Evolutionary conservation across 768 basidiomycete genomes (phyloP), one percentile per base, ranked within the genome.

Genomic region (Chalciporus sphaerocephalus): DNA sequence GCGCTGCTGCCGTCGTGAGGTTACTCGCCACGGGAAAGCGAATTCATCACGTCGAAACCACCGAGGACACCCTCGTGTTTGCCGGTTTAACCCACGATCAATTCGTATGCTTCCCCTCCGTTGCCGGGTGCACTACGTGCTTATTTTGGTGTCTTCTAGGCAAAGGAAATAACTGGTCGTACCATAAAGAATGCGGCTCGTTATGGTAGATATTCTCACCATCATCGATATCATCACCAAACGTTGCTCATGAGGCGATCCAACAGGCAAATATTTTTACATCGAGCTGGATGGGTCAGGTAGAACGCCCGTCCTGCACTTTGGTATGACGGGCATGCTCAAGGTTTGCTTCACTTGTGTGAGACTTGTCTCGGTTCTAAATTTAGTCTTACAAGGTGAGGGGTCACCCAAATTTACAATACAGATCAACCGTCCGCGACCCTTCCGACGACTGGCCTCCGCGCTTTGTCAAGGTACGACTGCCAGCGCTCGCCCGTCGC

Each of bases 281-380:
- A 60, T 90, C 10, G 72, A 74, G 35, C 71, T 90, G 3, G 74
- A 78, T 23, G 85, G 84, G 6, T 48, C 67, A 12, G 86, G 85
- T 0, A 71, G 70, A 55, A 60, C 77, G 51, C 87, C 87, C 4
- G 81, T 89, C 3, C 64, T 89, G 38, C 87, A 90, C 58, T 87
- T 90, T 53, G 88, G 87, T 2, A 91, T 90, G 88, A 89, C 87
- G 1, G 87, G 87, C n/a, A 85, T 81, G 79, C 69, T 90, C 25
- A 81, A 84, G 68, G 83, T 80, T 41, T 25, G 60, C 34, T 16
- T 8, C 0, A 18, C 8, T 22, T 13, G 24, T 22, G 30, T 40
- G 48, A 17, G 18, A 20, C 16, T 23, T 15, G 22, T 15, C 1
- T 12, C 6, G 5, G 35, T 40, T 20, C 24, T 37, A 32, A 35